Evolutionary conservation across 2,329 filamentous ascomycete species (phyloP), one percentile per base, ranked within the genome.

Genomic region (Epichloe scottii): DNA sequence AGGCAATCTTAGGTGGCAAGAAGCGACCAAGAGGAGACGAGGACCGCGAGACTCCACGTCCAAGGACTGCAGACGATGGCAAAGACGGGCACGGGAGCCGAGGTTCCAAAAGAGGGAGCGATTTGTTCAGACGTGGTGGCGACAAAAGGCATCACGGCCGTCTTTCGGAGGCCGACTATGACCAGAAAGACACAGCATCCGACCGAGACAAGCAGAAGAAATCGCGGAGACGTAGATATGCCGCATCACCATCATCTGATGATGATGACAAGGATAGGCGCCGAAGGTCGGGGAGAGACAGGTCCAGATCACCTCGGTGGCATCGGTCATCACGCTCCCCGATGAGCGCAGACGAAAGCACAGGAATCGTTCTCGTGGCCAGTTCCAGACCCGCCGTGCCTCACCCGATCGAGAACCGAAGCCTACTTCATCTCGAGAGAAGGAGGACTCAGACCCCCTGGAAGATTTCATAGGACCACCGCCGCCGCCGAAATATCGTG

Each of bases 401-500:
- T 47, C 46, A 23, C 21, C 40, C 21, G 30, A 26, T 34, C 5
- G 17, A 23, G 34, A 30, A 6, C 5, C 37, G n/a, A 30, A 49
- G 34, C 38, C 19, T 37, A 26, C 15, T 5, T 11, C 46, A n/a
- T 14, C 49, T 5, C 45, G 3, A 14, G 52, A 57, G 2, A 55
- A 62, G 4, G 60, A 62, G 5, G 60, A 62, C 39, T 89, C 86
- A 0, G 87, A 94, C 62, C 83, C 87, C 1, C 69, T 89, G 3
- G 83, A 89, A 51, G 80, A 84, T 3, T 70, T 91, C 19, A 82
- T 95, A 35, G 90, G 89, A 0, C 89, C 89, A 1, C 81, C 78
- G 8, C 81, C 82, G 30, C 75, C 74, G 19, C 68, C 71, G 3
- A 66, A 55, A 43, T 60, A 61, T 46, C 82, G 87, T 30, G 89